These are phyloP conservation scores for Candida nonsorbophila DNA, from an alignment of 805 yeast genomes.

Conservation along the genomic window DNA sequence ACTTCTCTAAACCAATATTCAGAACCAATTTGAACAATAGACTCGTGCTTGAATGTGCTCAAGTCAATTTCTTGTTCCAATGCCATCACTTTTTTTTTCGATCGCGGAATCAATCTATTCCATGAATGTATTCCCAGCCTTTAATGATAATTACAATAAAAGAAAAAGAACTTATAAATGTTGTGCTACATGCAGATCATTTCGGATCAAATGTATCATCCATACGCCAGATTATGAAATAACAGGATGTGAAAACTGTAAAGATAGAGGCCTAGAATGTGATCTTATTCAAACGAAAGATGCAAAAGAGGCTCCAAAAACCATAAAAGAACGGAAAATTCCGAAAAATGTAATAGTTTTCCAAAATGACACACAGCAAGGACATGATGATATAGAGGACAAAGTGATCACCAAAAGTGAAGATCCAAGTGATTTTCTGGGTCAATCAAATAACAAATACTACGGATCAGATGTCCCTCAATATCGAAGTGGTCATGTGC, in stretches of 20 bases:
- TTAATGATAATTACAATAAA: constrained; percentile 26
- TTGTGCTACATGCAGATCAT: constrained; percentile 24
- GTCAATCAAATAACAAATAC: too few relatives aligned
- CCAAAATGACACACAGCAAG: neutral
- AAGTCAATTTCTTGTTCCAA: constrained; percentile 6
- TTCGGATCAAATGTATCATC: constrained; percentile 23
- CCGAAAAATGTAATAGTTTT: too few relatives aligned
- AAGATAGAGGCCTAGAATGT: constrained; percentile 15
- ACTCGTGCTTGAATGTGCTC: constrained; percentile 19
- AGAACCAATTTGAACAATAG: constrained; percentile 19
- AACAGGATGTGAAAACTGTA: constrained; percentile 24
- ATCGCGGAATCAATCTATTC: neutral
- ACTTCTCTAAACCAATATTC: constrained; percentile 74
- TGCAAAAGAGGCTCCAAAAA: too few relatives aligned
- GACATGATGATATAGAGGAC: neutral
- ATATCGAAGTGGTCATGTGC: too few relatives aligned
- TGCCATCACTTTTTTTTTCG: neutral
- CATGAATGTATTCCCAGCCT: constrained; percentile 34
- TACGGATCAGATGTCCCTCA: too few relatives aligned
- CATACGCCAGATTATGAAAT: constrained; percentile 18
- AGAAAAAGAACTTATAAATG: constrained; percentile 30
- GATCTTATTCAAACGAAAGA: too few relatives aligned
- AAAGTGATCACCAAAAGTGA: too few relatives aligned
- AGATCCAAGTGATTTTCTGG: too few relatives aligned
- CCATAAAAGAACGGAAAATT: too few relatives aligned